Percentiles rank a stretch among this genome's conserved stretches.
phyloP scores from a whole-genome alignment of 192 early-diverging fungal species.

The Entomortierella parvispora region DNA sequence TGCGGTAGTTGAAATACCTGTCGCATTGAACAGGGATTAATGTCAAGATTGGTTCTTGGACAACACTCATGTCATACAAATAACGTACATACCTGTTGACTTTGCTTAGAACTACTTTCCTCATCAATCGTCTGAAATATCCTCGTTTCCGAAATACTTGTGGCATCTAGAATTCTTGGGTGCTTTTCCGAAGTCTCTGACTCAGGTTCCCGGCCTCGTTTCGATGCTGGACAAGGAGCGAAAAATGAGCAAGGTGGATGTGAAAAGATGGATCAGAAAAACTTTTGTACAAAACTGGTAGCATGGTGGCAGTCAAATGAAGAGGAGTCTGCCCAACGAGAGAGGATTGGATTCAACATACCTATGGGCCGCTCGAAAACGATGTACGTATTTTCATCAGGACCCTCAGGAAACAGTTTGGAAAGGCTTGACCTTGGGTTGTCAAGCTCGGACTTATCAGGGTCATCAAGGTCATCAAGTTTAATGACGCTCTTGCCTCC shows the following conservation, averaged over 20 bases:
- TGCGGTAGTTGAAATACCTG: conserved; percentile 30
- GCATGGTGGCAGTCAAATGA: too few species aligned
- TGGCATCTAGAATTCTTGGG: conserved; percentile 15
- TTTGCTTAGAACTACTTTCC: conserved; percentile 2
- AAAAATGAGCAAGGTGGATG: conserved; percentile 19
- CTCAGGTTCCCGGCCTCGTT: conserved; percentile 21
- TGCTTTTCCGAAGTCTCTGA: conserved; percentile 21
- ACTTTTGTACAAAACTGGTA: too few species aligned
- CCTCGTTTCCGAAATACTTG: conserved; percentile 34
- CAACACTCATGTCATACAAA: conserved; percentile 16
- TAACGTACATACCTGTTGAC: conserved; percentile 22
- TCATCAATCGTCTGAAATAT: conserved; percentile 44
- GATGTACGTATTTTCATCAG: too few species aligned
- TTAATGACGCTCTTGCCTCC: too few species aligned
- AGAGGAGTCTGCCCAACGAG: too few species aligned
- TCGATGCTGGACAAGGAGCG: conserved; percentile 12
- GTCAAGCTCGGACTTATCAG: too few species aligned
- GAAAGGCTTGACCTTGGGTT: too few species aligned
- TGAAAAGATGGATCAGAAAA: too few species aligned
- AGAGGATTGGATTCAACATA: too few species aligned
- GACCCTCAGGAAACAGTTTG: too few species aligned
- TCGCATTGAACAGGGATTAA: conserved; percentile 24
- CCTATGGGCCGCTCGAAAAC: too few species aligned
- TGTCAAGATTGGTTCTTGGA: conserved; percentile 7
- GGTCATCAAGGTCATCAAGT: too few species aligned